Conservation (phyloP, 257 asterid species). For the Mitragyna speciosa region DNA sequence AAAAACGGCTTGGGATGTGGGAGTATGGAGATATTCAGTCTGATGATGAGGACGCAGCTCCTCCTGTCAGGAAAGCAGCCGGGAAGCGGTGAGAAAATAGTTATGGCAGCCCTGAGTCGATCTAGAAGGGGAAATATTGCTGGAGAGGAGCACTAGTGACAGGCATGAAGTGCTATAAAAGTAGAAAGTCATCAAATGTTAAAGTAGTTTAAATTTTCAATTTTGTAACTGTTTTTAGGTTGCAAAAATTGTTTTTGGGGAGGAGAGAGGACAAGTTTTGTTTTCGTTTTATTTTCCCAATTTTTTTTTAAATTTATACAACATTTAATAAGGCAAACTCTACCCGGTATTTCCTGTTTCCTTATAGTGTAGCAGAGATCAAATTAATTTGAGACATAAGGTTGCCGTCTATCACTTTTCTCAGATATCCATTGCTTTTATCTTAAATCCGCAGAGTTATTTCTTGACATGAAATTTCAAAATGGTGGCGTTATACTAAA, state of each 20-base stretch:
- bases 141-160: conserved; percentile 17
- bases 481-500: neutral
- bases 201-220: conserved; percentile 25
- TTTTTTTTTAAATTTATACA: conserved; percentile 25
- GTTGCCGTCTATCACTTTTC: neutral
- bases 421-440: neutral
- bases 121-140: neutral
- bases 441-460: neutral
- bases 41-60: conserved; percentile 75
- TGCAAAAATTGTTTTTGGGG: conserved; percentile 20
- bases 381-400: neutral
- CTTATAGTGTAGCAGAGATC: neutral
- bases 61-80: conserved; percentile 65
- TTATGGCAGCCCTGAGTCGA: conserved; percentile 40
- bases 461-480: neutral
- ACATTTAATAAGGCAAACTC: conserved; percentile 20
- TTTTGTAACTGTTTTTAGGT: conserved; percentile 25
- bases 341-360: conserved; percentile 6
- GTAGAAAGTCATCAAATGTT: conserved; percentile 15
- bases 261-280: conserved; percentile 47
- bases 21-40: conserved; percentile 95
- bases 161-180: conserved; percentile 33
- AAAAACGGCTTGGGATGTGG: conserved; percentile 83
- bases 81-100: conserved; percentile 62
- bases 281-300: conserved; percentile 15